Conservation (phyloP, 257 asterid genomes). For the Gentiana macrophylla region DNA sequence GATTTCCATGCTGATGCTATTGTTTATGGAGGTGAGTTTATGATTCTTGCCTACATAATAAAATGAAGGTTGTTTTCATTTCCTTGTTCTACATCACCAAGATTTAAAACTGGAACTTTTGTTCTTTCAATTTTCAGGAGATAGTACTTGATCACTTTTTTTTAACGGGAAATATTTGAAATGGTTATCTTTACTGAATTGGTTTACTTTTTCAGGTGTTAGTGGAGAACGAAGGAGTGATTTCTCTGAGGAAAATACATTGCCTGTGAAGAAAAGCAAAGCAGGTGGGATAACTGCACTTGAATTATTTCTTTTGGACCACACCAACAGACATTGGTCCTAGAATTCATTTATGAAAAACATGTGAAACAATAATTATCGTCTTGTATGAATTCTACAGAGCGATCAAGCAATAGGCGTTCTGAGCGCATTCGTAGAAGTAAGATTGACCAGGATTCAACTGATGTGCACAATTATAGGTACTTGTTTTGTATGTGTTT, state of each 20-base stretch:
- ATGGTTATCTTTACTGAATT: conserved; percentile 15
- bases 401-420: conserved; percentile 28
- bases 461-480: conserved; percentile 64
- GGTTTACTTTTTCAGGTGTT: conserved; percentile 49
- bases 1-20: conserved; percentile 92
- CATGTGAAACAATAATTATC: conserved; percentile 1
- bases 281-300: conserved; percentile 53
- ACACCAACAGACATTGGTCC: conserved; percentile 20
- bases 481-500: conserved; percentile 7
- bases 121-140: conserved; percentile 1
- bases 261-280: conserved; percentile 86
- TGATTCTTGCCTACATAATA: no score
- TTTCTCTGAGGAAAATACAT: conserved; percentile 62
- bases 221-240: conserved; percentile 92
- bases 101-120: conserved; percentile 5
- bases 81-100: not conserved
- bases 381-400: conserved; percentile 24
- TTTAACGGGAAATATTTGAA: not conserved
- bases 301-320: conserved; percentile 58
- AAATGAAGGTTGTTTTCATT: not conserved
- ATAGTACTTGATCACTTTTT: conserved; percentile 3
- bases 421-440: conserved; percentile 41
- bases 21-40: conserved; percentile 40
- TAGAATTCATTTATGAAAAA: conserved; percentile 3
- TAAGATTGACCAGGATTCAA: conserved; percentile 59